A percentile compares a stretch with the other conserved stretches of the same genome.
These are phyloP conservation scores for Lactarius akahatsu DNA, from an alignment of 768 basidiomycete species.

Conservation along the genomic window DNA sequence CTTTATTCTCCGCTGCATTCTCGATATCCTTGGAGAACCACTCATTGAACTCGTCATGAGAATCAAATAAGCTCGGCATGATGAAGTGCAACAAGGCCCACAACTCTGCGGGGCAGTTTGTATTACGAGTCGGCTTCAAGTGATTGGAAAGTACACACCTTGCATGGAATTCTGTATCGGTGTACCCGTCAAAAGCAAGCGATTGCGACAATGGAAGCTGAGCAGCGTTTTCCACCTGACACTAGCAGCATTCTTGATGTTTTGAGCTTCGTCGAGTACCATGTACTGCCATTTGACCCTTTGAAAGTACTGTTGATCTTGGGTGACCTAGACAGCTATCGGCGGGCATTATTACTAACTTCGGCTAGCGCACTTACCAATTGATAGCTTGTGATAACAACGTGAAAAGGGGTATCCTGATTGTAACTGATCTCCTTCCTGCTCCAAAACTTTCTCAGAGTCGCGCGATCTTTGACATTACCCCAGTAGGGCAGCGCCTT, in stretches of 20 bases:
- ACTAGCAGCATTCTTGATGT: constrained; percentile 97
- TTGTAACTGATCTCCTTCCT: constrained; percentile 96
- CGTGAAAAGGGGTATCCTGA: constrained; percentile 93
- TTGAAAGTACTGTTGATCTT: constrained; percentile 98
- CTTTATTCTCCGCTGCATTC: constrained; percentile 89
- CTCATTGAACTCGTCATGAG: constrained; percentile 98
- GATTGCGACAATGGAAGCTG: constrained; percentile 93
- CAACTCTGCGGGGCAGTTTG: constrained; percentile 57
- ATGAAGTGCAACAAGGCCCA: constrained; percentile 99
- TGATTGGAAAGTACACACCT: constrained; percentile 48
- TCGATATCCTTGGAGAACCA: constrained; percentile 99
- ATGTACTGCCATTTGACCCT: constrained; percentile 99
- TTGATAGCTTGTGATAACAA: constrained; percentile 96
- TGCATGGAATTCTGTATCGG: constrained; percentile 99
- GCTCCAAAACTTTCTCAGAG: constrained; percentile 96
- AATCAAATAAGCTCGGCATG: constrained; percentile 99
- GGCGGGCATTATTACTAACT: neutral
- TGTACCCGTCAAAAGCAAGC: constrained; percentile 92
- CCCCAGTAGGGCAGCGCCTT: constrained; percentile 99
- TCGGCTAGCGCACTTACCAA: constrained; percentile 51
- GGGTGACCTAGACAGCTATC: constrained; percentile 62
- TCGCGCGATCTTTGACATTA: constrained; percentile 91
- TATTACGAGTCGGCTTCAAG: neutral
- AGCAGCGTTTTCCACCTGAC: constrained; percentile 97
- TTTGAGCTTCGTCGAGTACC: constrained; percentile 99